Base-by-base conservation (phyloP, 305 asterid species). In the Plantago lanceolata region DNA sequence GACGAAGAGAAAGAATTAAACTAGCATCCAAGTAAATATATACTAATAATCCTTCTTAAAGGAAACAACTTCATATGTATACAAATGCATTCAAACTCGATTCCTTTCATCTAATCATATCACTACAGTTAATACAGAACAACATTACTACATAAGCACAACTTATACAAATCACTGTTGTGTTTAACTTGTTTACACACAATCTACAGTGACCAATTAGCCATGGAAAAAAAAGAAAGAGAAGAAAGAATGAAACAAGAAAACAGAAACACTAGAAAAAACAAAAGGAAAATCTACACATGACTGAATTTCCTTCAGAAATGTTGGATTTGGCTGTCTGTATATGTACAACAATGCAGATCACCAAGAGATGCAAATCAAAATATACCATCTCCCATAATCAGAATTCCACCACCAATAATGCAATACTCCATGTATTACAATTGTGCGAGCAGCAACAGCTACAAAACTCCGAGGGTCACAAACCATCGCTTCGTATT, bases 131-230 rank as follows among this genome's bases (percentile, higher is more conserved):
- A 40, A 11, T 40, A 40, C 45, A 40, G 15, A 40, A 40, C 45
- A 40, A 33, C 40, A n/a, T n/a, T n/a, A n/a, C n/a, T n/a, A n/a
- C n/a, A 8, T 40, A 9, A 40, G 45, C 45, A 40, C 45, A 40
- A 40, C 45, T 40, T 40, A 0, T 40, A 40, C 45, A 71, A 69
- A 81, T 78, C 79, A 74, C 57, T 77, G 51, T 60, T 79, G n/a
- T n/a, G n/a, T n/a, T n/a, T n/a, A n/a, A n/a, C n/a, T n/a, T n/a
- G 61, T 37, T 58, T 40, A 24, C 79, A 70, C 84, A 83, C 82
- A 76, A 69, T 76, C 65, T 72, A 70, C 80, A 75, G 65, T 16
- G 35, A 37, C 43, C 19, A 6, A 55, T 26, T 28, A 55, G 60
- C 60, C 60, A 55, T 19, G n/a, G 20, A 20, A 19, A 52, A 26